Base-by-base conservation (phyloP, 306 rosid species). In the Cucurbita argyrosperma region DNA sequence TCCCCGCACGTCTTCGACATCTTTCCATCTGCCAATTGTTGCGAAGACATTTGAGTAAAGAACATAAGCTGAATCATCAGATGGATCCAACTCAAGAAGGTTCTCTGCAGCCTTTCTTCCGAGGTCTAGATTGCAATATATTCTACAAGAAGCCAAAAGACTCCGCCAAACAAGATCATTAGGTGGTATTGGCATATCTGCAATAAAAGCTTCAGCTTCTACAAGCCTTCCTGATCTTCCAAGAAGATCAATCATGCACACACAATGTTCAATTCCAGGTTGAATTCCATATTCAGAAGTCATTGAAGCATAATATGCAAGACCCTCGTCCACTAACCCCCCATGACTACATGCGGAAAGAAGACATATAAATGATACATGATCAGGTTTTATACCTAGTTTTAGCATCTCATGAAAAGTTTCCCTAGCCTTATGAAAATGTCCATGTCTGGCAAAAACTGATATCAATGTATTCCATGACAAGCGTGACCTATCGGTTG, bases 381-480 rank as follows among this genome's bases (percentile, higher is more conserved):
- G 96, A 78, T 94, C 90, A 21, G 99, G 97, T 82, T 81, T 84
- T 51, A 79, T 15, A 59, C 89, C 97, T 60, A 81, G 76, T 50
- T 80, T 82, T 76, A 88, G 75, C 98, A 94, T 94, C 80, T 85
- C 88, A 16, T 85, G 89, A 81, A 90, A 90, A 40, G 88, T 83
- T 72, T 89, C 86, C 85, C 50, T 84, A 19, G 96, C 98, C 79
- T 85, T 82, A 13, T 79, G 76, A 72, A 86, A 86, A 77, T 79
- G 76, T 60, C 98, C 98, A 72, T 94, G 92, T 68, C 90, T 90
- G 52, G 98, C 92, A 79, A 82, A 84, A 51, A 93, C 80, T 46
- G 98, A 94, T 80, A 94, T 90, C 83, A 94, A 75, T 64, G 82
- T 87, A 85, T 94, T 94, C 98, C 98, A 94, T 57, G 98, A 86